Evolutionary conservation across 192 early-diverging fungal species (phyloP).

Genomic region (Polychytrium aggregatum): DNA sequence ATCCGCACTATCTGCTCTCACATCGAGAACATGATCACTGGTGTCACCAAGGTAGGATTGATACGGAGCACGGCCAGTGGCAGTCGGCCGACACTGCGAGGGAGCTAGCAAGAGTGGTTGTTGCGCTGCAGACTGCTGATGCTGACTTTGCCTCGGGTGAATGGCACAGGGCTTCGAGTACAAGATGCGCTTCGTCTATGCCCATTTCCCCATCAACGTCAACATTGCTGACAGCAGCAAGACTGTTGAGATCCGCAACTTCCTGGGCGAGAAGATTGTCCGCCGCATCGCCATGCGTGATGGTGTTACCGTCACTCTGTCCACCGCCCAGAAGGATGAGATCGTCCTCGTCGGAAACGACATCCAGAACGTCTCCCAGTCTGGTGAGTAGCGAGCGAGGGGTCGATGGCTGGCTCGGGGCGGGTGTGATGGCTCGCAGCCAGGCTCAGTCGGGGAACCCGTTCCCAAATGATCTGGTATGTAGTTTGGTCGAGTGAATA

Average conservation of each 20-base stretch:
- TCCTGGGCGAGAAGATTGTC: slow-evolving; percentile 90
- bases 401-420: no score
- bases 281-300: slow-evolving; percentile 76
- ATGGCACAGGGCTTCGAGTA: slow-evolving; percentile 78
- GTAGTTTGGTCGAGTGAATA: not conserved
- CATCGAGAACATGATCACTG: slow-evolving; percentile 95
- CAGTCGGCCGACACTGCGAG: no score
- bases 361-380: slow-evolving; percentile 88
- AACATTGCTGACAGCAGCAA: slow-evolving; percentile 66
- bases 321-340: slow-evolving; percentile 87
- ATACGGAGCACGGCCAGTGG: no score
- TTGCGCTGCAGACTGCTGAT: no score
- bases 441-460: not conserved
- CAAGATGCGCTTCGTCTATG: slow-evolving; percentile 98
- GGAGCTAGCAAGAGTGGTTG: no score
- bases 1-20: slow-evolving; percentile 93
- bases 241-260: slow-evolving; percentile 95
- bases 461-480: not conserved
- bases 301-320: slow-evolving; percentile 69
- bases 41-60: slow-evolving; percentile 84
- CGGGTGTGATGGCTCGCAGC: no score
- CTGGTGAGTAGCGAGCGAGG: slow-evolving; percentile 44
- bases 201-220: slow-evolving; percentile 99
- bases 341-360: slow-evolving; percentile 87
- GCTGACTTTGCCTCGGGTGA: no score